phyloP scores from a whole-genome alignment of 306 rosid genomes.

The Ammopiptanthus mongolicus region DNA sequence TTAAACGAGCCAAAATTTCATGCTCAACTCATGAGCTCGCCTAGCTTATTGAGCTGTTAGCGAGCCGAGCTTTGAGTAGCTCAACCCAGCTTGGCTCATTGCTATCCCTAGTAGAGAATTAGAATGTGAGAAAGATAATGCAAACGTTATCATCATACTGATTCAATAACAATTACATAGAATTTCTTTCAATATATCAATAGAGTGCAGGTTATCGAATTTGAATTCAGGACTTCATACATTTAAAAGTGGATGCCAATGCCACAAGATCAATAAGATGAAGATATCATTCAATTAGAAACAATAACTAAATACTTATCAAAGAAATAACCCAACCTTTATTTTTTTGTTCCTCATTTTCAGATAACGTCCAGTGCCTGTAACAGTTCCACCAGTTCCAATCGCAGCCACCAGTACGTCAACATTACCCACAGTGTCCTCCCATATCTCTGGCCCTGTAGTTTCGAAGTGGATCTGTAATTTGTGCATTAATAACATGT shows the following conservation, averaged over 20 bases:
- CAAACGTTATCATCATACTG: background rate
- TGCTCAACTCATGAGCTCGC: background rate
- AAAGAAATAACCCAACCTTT: slow-evolving; percentile 45
- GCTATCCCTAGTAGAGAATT: background rate
- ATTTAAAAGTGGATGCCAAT: slow-evolving; percentile 2
- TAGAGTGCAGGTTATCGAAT: background rate
- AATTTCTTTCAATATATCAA: background rate
- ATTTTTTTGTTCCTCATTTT: slow-evolving; percentile 62
- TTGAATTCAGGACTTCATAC: background rate
- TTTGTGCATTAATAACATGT: slow-evolving; percentile 32
- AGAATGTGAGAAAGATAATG: background rate
- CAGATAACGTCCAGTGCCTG: slow-evolving; percentile 87
- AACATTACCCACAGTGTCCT: slow-evolving; percentile 85
- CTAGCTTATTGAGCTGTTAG: background rate
- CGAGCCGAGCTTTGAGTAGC: background rate
- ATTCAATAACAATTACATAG: background rate
- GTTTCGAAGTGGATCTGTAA: slow-evolving; percentile 95
- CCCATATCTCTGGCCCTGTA: slow-evolving; percentile 99
- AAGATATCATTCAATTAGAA: slow-evolving; percentile 13
- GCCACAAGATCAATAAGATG: background rate
- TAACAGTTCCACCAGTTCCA: slow-evolving; percentile 95
- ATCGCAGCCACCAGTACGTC: slow-evolving; percentile 84
- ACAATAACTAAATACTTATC: slow-evolving; percentile 4
- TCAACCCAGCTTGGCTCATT: background rate
- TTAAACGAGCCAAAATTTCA: background rate